Conservation (phyloP, 257 asterid genomes). For the Solanum tarapatanum region DNA sequence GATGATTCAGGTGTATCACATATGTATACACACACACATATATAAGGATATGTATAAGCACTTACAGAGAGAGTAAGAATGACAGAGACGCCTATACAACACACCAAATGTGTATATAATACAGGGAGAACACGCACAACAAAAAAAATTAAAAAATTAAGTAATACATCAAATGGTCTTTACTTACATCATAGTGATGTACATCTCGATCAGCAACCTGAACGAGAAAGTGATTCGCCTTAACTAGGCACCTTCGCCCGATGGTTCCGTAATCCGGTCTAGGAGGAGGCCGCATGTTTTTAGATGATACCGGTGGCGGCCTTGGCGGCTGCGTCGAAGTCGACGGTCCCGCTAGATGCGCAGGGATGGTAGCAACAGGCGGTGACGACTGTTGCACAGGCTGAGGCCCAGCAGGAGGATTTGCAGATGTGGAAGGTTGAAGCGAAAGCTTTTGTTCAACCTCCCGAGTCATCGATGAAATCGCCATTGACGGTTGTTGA, state of each 20-base stretch:
- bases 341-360: background rate
- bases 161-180: background rate
- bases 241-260: conserved; percentile 26
- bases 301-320: conserved; percentile 43
- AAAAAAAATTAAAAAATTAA: background rate
- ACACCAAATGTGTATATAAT: background rate
- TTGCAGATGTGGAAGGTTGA: conserved; percentile 5
- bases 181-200: conserved; percentile 62
- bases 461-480: conserved; percentile 9
- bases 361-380: background rate
- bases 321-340: background rate
- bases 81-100: background rate
- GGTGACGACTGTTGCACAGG: background rate
- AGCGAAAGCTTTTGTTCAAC: conserved; percentile 26
- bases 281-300: conserved; percentile 24
- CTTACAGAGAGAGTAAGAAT: background rate
- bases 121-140: background rate
- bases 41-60: background rate
- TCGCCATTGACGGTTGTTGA: background rate
- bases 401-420: background rate
- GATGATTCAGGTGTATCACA: background rate
- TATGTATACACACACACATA: background rate
- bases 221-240: conserved; percentile 67
- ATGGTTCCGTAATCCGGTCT: conserved; percentile 40
- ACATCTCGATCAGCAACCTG: conserved; percentile 40